Conservation (phyloP, 2,329 filamentous ascomycete genomes). For the Fusarium verrucosum region DNA sequence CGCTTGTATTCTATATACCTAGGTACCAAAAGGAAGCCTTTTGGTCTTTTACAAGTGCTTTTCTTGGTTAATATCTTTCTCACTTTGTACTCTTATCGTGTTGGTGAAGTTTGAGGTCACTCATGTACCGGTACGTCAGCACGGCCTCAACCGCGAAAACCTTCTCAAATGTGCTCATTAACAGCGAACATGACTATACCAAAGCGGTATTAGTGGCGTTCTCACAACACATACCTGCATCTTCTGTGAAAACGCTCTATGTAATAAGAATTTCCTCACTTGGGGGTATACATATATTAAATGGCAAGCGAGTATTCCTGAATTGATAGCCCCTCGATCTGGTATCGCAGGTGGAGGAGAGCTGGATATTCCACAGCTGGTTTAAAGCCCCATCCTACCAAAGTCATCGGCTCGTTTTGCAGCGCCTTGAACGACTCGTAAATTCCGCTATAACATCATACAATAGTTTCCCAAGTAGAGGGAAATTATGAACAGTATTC, state of each 20-base stretch:
- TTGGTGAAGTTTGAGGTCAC: conserved; percentile 22
- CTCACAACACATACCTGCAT: background rate
- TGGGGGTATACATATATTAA: background rate
- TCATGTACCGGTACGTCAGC: conserved; percentile 50
- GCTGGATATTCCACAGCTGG: too few relatives aligned
- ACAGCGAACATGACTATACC: conserved; percentile 2
- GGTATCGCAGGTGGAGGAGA: background rate
- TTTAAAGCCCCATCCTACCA: background rate
- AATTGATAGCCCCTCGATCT: background rate
- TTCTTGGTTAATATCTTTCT: background rate
- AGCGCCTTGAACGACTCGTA: background rate
- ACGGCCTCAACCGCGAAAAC: conserved; percentile 50
- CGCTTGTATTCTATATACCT: too few relatives aligned
- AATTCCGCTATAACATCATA: background rate
- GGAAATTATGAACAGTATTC: too few relatives aligned
- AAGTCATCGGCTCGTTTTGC: background rate
- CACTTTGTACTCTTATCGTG: background rate
- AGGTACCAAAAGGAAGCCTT: background rate
- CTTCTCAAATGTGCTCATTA: conserved; percentile 62
- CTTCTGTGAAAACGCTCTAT: background rate
- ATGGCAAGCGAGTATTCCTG: background rate
- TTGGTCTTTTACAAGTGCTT: too few relatives aligned
- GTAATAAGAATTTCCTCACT: background rate
- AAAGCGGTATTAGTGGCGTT: conserved; percentile 13
- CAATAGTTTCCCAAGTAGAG: background rate